Conservation (phyloP, 352 stramenopile genomes). For the Phytophthora hybrid region DNA sequence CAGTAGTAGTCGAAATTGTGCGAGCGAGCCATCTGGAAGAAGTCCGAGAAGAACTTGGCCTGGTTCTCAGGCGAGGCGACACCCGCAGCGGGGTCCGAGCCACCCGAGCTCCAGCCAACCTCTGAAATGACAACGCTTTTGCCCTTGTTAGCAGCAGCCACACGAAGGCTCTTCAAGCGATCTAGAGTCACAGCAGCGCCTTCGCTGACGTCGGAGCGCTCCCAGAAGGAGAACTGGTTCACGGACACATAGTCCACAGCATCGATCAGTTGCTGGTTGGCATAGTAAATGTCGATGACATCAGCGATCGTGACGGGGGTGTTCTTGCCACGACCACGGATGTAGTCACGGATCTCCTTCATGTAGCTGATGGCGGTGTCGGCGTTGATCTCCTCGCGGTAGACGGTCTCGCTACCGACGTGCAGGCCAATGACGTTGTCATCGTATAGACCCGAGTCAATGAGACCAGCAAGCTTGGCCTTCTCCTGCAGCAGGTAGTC, state of each 20-base stretch:
- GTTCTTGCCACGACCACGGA: conserved; percentile 48
- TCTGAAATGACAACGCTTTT: conserved; percentile 78
- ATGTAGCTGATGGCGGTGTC: conserved; percentile 66
- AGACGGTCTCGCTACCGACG: conserved; percentile 77
- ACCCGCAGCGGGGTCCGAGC: conserved; percentile 36
- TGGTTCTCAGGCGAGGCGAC: conserved; percentile 61
- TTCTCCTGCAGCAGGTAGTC: conserved; percentile 61
- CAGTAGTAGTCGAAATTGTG: conserved; percentile 77
- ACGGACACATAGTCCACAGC: conserved; percentile 74
- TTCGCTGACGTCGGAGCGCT: conserved; percentile 58
- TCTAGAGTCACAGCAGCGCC: conserved; percentile 58
- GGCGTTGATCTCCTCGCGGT: conserved; percentile 63
- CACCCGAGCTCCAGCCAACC: conserved; percentile 69
- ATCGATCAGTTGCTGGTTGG: conserved; percentile 61
- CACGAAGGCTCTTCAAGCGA: conserved; percentile 50
- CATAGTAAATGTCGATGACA: conserved; percentile 74
- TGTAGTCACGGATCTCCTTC: conserved; percentile 59
- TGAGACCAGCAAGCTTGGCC: conserved; percentile 46
- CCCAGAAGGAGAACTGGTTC: conserved; percentile 89
- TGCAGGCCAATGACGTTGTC: conserved; percentile 60
- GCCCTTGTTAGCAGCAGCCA: conserved; percentile 47
- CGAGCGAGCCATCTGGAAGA: conserved; percentile 59
- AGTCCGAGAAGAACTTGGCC: conserved; percentile 75
- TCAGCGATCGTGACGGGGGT: conserved; percentile 77
- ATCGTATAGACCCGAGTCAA: conserved; percentile 54